Percentiles rank a stretch among this genome's conserved stretches.
These are phyloP conservation scores for Candida xyloterini DNA, from an alignment of 805 yeast species.

Conservation along the genomic window DNA sequence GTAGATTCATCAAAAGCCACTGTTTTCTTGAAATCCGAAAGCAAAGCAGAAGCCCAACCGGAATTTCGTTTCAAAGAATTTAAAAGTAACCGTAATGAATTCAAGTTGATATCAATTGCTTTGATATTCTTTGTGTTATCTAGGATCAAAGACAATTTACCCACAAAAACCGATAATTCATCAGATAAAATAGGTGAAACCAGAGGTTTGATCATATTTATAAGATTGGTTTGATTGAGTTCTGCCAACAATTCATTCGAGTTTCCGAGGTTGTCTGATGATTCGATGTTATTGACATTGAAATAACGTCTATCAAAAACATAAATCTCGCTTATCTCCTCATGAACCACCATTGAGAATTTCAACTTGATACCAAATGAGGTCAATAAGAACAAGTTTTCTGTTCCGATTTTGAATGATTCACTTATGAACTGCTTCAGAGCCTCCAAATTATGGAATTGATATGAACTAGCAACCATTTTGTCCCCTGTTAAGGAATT, in stretches of 20 bases:
- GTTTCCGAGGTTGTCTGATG: conserved; percentile 13
- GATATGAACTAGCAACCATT: conserved; percentile 35
- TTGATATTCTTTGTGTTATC: conserved; percentile 19
- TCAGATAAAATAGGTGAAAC: conserved; percentile 30
- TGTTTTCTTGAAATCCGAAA: conserved; percentile 35
- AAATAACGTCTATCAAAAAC: conserved; percentile 64
- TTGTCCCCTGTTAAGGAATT: conserved; percentile 46
- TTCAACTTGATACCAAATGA: conserved; percentile 65
- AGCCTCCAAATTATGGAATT: conserved; percentile 40
- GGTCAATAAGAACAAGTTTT: conserved; percentile 50
- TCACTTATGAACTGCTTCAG: conserved; percentile 40
- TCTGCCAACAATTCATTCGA: conserved; percentile 25
- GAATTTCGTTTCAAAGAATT: conserved; percentile 35
- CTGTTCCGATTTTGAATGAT: conserved; percentile 40
- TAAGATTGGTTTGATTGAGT: conserved; percentile 25
- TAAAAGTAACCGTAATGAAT: conserved; percentile 37
- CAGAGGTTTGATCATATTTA: conserved; percentile 34
- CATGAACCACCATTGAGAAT: conserved; percentile 43
- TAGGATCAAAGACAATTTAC: conserved; percentile 12
- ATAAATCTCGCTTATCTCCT: conserved; percentile 54
- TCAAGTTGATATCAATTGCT: conserved; percentile 34
- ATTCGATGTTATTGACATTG: conserved; percentile 24
- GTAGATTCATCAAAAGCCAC: conserved; percentile 19
- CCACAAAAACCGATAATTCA: conserved; percentile 23
- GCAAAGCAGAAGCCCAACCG: conserved; percentile 38